A percentile compares a stretch with the other conserved stretches of the same genome.
phyloP scores from a whole-genome alignment of 768 basidiomycete species.

The Agrocybe chaxingu region DNA sequence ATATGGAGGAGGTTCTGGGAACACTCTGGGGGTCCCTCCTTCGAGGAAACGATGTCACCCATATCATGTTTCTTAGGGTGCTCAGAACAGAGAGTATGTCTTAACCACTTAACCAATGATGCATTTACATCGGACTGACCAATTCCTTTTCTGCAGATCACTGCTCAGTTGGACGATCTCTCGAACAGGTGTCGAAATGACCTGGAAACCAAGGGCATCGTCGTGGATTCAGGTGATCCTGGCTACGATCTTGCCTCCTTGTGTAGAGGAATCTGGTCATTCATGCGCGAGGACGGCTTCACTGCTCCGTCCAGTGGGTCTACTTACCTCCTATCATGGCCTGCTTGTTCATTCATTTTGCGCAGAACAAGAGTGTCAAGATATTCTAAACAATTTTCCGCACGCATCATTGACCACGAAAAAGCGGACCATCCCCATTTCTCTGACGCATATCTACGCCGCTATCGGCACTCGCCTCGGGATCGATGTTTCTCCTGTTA shows the following conservation, averaged over 20 bases:
- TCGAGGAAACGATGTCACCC: conserved; percentile 46
- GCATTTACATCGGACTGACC: conserved; percentile 1
- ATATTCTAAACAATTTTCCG: conserved; percentile 55
- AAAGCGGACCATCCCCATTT: conserved; percentile 54
- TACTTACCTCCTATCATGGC: not conserved
- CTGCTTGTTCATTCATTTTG: not conserved
- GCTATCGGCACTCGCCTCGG: conserved; percentile 50
- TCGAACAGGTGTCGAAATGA: conserved; percentile 35
- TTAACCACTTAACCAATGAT: not conserved
- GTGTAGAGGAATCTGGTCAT: conserved; percentile 44
- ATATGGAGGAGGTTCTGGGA: conserved; percentile 30
- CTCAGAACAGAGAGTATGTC: conserved; percentile 38
- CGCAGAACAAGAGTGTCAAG: conserved; percentile 35
- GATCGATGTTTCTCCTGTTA: conserved; percentile 48
- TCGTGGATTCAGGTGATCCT: conserved; percentile 25
- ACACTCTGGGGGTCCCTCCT: conserved; percentile 19
- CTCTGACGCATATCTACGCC: conserved; percentile 56
- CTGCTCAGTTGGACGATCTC: conserved; percentile 35
- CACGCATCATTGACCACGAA: conserved; percentile 51
- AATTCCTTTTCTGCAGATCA: conserved; percentile 30
- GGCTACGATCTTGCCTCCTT: conserved; percentile 30
- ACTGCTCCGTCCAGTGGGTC: conserved; percentile 37
- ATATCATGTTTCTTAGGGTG: conserved; percentile 52
- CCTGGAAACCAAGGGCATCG: conserved; percentile 25
- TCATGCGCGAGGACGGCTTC: conserved; percentile 49